Evolutionary conservation across 305 asterid species (phyloP).

Genomic region (Ilex paraguariensis): DNA sequence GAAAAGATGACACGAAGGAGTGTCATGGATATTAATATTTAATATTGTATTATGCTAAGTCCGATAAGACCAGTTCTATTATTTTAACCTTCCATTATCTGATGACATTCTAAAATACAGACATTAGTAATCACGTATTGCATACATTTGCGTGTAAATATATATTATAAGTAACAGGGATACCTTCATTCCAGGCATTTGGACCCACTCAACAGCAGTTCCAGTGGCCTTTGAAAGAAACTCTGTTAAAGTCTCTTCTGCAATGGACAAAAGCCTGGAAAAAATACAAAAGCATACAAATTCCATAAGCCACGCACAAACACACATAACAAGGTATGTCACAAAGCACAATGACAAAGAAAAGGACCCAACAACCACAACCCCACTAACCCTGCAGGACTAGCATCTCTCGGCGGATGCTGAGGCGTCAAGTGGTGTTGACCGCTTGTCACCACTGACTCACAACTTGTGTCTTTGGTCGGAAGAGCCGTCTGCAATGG

Average conservation of each 20-base stretch:
- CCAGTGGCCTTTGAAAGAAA: slow-evolving; percentile 96
- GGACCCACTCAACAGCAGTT: slow-evolving; percentile 99
- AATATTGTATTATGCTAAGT: too few relatives aligned
- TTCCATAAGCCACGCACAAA: slow-evolving; percentile 45
- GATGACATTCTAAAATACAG: background rate
- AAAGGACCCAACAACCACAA: slow-evolving; percentile 51
- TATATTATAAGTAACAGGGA: background rate
- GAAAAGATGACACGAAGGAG: too few relatives aligned
- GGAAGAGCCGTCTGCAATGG: slow-evolving; percentile 58
- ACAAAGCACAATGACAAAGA: slow-evolving; percentile 42
- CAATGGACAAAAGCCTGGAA: slow-evolving; percentile 95
- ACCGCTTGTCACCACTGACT: slow-evolving; percentile 94
- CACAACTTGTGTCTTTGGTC: slow-evolving; percentile 91
- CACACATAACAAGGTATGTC: slow-evolving; percentile 43
- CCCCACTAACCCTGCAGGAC: slow-evolving; percentile 97
- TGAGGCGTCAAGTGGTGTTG: slow-evolving; percentile 78
- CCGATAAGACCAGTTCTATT: too few relatives aligned
- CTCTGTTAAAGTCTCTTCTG: slow-evolving; percentile 91
- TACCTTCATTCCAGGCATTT: slow-evolving; percentile 99
- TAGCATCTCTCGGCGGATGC: slow-evolving; percentile 99
- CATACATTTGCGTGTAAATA: background rate
- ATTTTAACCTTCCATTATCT: background rate
- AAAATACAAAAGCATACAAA: slow-evolving; percentile 33
- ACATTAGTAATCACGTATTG: background rate
- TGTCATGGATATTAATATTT: too few relatives aligned